Base-by-base conservation (phyloP, 768 basidiomycete species). In the Melanogaster broomeanus region DNA sequence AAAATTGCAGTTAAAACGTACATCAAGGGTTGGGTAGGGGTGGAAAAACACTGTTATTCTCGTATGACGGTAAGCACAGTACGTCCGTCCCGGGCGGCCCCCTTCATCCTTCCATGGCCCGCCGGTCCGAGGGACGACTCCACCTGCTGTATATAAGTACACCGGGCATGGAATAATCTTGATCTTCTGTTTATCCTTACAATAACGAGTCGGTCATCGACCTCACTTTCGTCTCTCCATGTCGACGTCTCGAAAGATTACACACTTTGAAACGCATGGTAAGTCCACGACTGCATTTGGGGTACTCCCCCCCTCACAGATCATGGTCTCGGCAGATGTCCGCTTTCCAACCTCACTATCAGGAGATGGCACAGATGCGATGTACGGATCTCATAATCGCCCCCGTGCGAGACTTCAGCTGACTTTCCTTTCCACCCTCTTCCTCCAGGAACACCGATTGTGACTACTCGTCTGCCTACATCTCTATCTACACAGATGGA, bases 401-500 rank as follows among this genome's bases (percentile, higher is more conserved):
- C 24, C 16, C 25, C 37, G 25, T 46, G 6, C 34, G 30, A 12
- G 3, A 16, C 24, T n/a, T 8, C 27, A 10, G 27, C 22, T 33
- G 37, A 53, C 11, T 22, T 25, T 13, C 24, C n/a, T n/a, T n/a
- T n/a, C n/a, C n/a, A n/a, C 33, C 16, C 5, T 25, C 28, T 24
- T 18, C 45, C n/a, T 51, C 25, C 53, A 92, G 90, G 93, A 96
- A 97, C 70, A 88, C 89, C 28, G 91, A 92, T 49, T 96, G 93
- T 71, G 95, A 97, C 72, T 97, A 97, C 72, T 94, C 92, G 2
- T 90, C 93, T 2, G 95, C 95, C 6, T 97, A 97, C 67, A 77
- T 97, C 40, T 80, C 84, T 21, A 76, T 98, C 50, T 72, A 80
- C 55, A 95, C 90, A 3, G 62, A 72, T 37, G 77, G 87, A n/a